phyloP scores from a whole-genome alignment of 108 stramenopile genomes.

The Pseudonitzschia pungens region DNA sequence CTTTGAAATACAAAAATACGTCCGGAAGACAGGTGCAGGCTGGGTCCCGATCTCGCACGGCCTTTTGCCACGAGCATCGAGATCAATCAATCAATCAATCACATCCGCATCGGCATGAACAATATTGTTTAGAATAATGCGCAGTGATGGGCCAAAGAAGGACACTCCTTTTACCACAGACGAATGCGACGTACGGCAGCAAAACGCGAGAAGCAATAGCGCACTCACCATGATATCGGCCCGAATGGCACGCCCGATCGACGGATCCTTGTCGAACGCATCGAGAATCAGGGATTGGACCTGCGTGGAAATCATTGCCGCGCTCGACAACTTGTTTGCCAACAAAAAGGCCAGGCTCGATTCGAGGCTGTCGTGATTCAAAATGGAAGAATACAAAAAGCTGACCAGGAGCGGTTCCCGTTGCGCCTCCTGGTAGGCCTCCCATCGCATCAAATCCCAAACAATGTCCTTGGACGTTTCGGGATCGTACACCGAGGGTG shows the following conservation, averaged over 20 bases:
- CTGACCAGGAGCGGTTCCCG: conserved; percentile 82
- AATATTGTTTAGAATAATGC: too few species aligned
- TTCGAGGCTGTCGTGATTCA: conserved; percentile 83
- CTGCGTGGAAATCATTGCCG: conserved; percentile 73
- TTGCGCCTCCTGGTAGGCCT: conserved; percentile 67
- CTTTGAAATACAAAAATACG: conserved; percentile 84
- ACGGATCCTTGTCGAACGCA: conserved; percentile 45
- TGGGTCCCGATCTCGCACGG: conserved; percentile 76
- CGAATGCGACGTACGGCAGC: too few species aligned
- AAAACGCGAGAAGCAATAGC: not conserved
- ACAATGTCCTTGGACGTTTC: conserved; percentile 47
- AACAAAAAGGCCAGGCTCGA: conserved; percentile 79
- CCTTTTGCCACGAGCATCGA: conserved; percentile 11
- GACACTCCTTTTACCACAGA: too few species aligned
- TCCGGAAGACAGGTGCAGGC: conserved; percentile 61
- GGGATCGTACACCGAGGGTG: conserved; percentile 50
- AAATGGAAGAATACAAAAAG: conserved; percentile 80
- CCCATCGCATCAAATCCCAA: conserved; percentile 71
- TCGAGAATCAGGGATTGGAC: conserved; percentile 67
- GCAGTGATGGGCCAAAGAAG: too few species aligned
- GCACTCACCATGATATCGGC: conserved; percentile 51
- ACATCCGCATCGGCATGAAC: not conserved
- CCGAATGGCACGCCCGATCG: conserved; percentile 58
- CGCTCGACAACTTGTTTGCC: conserved; percentile 69
- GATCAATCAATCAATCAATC: not conserved